Conservation (phyloP, 352 stramenopile species). For the Peronospora belbahrii region DNA sequence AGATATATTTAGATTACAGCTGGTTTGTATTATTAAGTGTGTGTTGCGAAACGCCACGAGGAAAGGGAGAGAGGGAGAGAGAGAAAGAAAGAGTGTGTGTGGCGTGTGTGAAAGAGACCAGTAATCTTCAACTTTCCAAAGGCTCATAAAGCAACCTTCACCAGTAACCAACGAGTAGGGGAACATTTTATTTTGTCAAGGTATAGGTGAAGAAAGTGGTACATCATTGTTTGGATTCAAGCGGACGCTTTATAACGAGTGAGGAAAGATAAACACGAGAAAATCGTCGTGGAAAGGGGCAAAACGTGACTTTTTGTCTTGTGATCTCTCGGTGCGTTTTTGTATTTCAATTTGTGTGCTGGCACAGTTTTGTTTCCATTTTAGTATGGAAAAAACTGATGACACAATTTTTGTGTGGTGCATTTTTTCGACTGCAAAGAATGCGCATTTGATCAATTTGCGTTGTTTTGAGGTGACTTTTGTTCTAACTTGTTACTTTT, state of each 20-base stretch:
- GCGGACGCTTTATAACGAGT: conserved; percentile 1
- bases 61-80: conserved; percentile 16
- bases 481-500: too few relatives aligned
- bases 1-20: conserved; percentile 24
- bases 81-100: conserved; percentile 12
- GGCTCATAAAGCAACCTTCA: conserved; percentile 9
- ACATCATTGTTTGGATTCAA: conserved; percentile 36
- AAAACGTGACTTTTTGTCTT: not conserved
- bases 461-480: too few relatives aligned
- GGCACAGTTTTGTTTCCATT: too few relatives aligned
- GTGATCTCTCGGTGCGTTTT: not conserved
- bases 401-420: too few relatives aligned
- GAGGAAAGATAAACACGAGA: not conserved
- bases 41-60: too few relatives aligned
- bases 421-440: too few relatives aligned
- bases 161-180: conserved; percentile 27
- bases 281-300: not conserved
- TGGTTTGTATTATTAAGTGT: conserved; percentile 10
- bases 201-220: conserved; percentile 45
- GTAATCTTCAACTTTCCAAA: conserved; percentile 5
- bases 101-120: conserved; percentile 21
- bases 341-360: not conserved
- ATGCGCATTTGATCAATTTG: too few relatives aligned
- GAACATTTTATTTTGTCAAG: conserved; percentile 19
- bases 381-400: too few relatives aligned